phyloP scores from a whole-genome alignment of 1,284 basidiomycete species.

The Trametes sp. region DNA sequence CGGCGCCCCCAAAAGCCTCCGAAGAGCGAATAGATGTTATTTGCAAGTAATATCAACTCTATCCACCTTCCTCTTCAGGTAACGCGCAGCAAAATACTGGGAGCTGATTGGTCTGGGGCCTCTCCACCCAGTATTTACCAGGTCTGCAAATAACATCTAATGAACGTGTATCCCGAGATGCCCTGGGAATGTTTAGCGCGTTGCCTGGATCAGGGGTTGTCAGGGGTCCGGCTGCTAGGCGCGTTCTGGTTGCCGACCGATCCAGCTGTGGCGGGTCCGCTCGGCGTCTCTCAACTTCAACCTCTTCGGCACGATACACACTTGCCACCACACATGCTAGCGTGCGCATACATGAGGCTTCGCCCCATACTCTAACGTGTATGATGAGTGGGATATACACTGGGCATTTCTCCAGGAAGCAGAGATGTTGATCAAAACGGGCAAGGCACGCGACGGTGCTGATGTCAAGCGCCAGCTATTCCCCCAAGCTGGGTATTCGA shows the following conservation, averaged over 20 bases:
- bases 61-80: too few species aligned
- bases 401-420: neutral
- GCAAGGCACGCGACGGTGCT: neutral
- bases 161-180: neutral
- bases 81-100: too few species aligned
- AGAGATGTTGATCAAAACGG: neutral
- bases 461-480: constrained; percentile 1
- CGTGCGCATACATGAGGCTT: too few species aligned
- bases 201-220: constrained; percentile 21
- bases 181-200: neutral
- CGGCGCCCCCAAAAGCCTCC: constrained; percentile 9
- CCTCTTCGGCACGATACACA: neutral
- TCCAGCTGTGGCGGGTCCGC: constrained; percentile 9
- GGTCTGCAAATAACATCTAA: too few species aligned
- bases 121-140: too few species aligned
- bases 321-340: too few species aligned
- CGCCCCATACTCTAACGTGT: too few species aligned
- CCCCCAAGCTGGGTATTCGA: neutral
- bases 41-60: too few species aligned
- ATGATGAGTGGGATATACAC: too few species aligned
- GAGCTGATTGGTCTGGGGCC: too few species aligned
- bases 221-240: constrained; percentile 18
- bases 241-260: constrained; percentile 11
- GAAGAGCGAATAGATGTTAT: constrained; percentile 17
- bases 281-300: constrained; percentile 4